Evolutionary conservation across 2,329 filamentous ascomycete species (phyloP).

Genomic region (Microsporum ferrugineum): DNA sequence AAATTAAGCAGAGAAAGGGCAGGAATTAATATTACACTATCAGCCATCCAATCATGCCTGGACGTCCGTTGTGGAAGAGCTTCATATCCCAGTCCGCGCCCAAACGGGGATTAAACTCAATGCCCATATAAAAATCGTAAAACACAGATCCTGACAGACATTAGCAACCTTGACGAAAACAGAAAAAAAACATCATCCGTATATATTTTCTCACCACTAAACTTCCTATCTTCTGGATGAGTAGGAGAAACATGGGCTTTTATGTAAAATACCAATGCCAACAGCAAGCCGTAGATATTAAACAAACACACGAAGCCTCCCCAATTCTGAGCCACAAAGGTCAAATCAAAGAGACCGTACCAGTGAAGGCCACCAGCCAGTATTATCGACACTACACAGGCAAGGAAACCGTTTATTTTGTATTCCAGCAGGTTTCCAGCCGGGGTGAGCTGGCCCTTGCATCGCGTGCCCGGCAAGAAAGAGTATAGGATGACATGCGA

Average conservation of each 20-base stretch:
- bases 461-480: constrained; percentile 24
- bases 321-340: constrained; percentile 36
- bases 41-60: constrained; percentile 41
- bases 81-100: constrained; percentile 38
- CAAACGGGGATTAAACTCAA: constrained; percentile 38
- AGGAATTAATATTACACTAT: constrained; percentile 27
- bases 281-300: constrained; percentile 29
- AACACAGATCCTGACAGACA: constrained; percentile 21
- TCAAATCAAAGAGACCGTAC: constrained; percentile 27
- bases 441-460: constrained; percentile 34
- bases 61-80: constrained; percentile 38
- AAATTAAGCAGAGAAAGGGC: constrained; percentile 9
- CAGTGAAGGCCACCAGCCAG: constrained; percentile 21
- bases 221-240: constrained; percentile 34
- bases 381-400: constrained; percentile 32
- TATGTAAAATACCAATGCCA: constrained; percentile 25
- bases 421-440: constrained; percentile 36
- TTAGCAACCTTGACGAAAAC: not conserved
- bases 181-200: not conserved
- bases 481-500: constrained; percentile 27
- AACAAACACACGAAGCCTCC: constrained; percentile 29
- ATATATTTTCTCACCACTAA: constrained; percentile 21
- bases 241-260: constrained; percentile 33
- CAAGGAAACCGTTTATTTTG: constrained; percentile 34
- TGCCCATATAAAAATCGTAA: constrained; percentile 39